Evolutionary conservation across 371 early-diverging fungal species (phyloP), one percentile per base, ranked within the genome.

Genomic region (Haplosporangium sp.): DNA sequence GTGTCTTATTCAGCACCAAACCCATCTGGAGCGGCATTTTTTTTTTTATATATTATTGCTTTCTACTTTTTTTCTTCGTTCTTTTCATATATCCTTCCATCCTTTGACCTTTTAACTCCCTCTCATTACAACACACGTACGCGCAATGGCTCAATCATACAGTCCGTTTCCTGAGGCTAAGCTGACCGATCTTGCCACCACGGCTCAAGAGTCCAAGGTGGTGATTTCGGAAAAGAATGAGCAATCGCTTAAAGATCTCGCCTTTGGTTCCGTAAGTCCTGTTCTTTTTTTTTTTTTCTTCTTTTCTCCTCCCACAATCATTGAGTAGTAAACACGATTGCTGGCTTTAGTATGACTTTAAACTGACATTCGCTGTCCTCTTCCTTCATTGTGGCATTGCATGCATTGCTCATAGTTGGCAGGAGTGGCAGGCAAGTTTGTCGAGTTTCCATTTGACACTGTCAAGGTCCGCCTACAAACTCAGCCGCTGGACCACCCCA

Each of bases 371-470:
- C 4, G 6, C 16, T 23, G 46, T 18, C 13, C 20, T 56, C 14
- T 42, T 54, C 8, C 37, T 13, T n/a, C 37, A 38, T 48, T 55
- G 38, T 53, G 18, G 16, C 18, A 40, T 37, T 46, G 7, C 23
- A 12, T 45, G 21, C 29, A 46, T 29, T 29, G 29, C 4, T 29
- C 29, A 11, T 80, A 91, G 92, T 66, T 94, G 38, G 92, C 96
- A 8, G 98, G 98, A 43, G 90, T 96, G 82, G 86, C 91, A 48
- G 96, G 96, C 74, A 97, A 97, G 87, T 83, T 95, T 65, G 92
- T 96, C 60, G 98, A 98, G 82, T 96, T 93, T 80, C 98, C 98
- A 16, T 96, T 97, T 81, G 99, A 98, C 86, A 98, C 99, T 1
- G 86, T 98, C 83, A 98, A 98, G 72, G 97, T 97, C 23, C 90